Evolutionary conservation across 805 yeast genomes (phyloP).

Genomic region (Cyberlindnera suaveolens): DNA sequence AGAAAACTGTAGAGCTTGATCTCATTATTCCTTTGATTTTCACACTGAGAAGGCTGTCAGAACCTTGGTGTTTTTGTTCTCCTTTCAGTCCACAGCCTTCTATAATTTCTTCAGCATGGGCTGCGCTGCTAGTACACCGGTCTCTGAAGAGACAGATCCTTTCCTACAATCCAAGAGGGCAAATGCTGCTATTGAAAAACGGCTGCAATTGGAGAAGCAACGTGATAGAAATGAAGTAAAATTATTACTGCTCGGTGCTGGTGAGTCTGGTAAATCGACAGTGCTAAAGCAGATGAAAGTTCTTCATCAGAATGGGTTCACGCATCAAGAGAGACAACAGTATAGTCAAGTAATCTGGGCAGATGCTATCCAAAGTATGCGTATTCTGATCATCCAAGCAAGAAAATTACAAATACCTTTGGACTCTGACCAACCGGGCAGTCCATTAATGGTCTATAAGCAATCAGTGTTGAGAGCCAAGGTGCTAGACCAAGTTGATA

Average conservation of each 20-base stretch:
- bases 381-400: slow-evolving; percentile 69
- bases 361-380: slow-evolving; percentile 83
- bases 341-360: slow-evolving; percentile 90
- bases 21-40: no score
- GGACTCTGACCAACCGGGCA: slow-evolving; percentile 54
- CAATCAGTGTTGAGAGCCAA: slow-evolving; percentile 49
- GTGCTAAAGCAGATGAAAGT: slow-evolving; percentile 84
- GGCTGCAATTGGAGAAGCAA: slow-evolving; percentile 45
- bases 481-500: slow-evolving; percentile 56
- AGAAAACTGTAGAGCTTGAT: no score
- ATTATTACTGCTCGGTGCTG: slow-evolving; percentile 82
- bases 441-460: slow-evolving; percentile 40
- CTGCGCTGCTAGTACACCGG: slow-evolving; percentile 50
- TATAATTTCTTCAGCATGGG: slow-evolving; percentile 46
- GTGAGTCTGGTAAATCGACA: slow-evolving; percentile 92
- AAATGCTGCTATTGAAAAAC: slow-evolving; percentile 60
- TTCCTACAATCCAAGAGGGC: slow-evolving; percentile 46
- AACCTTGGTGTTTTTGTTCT: neutral
- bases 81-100: neutral
- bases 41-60: neutral
- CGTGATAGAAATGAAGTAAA: slow-evolving; percentile 56
- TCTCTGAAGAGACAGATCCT: slow-evolving; percentile 38
- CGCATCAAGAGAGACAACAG: slow-evolving; percentile 69
- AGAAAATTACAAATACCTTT: slow-evolving; percentile 55
- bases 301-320: slow-evolving; percentile 80